phyloP scores from a whole-genome alignment of 2,329 filamentous ascomycete genomes.

The Hypoxylon sp. region DNA sequence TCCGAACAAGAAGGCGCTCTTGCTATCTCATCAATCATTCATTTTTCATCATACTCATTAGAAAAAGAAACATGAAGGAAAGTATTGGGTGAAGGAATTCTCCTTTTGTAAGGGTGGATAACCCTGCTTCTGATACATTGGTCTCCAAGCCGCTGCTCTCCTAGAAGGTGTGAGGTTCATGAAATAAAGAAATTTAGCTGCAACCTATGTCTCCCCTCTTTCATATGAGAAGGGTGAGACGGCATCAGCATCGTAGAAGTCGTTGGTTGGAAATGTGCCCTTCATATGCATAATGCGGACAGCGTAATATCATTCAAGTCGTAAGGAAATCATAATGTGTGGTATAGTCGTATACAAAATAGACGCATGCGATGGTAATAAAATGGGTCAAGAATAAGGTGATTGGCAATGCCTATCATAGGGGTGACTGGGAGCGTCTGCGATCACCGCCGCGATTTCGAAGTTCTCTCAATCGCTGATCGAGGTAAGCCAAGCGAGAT shows the following conservation, averaged over 20 bases:
- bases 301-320: constrained; percentile 48
- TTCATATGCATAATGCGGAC: constrained; percentile 40
- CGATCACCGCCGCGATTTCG: constrained; percentile 61
- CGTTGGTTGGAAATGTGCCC: constrained; percentile 33
- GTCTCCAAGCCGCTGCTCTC: constrained; percentile 44
- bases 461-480: constrained; percentile 70
- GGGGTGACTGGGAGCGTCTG: constrained; percentile 66
- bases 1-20: constrained; percentile 50
- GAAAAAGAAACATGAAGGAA: constrained; percentile 39
- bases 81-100: constrained; percentile 47
- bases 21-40: constrained; percentile 50
- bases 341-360: constrained; percentile 49
- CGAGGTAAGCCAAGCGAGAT: constrained; percentile 70
- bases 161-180: constrained; percentile 31
- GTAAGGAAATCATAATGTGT: constrained; percentile 49
- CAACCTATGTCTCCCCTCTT: constrained; percentile 20
- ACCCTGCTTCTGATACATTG: constrained; percentile 41
- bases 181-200: constrained; percentile 18
- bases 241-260: constrained; percentile 32
- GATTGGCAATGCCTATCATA: constrained; percentile 54
- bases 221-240: constrained; percentile 32
- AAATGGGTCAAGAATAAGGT: constrained; percentile 24
- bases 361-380: constrained; percentile 34
- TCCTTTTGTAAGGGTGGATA: constrained; percentile 25
- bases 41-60: constrained; percentile 52